Evolutionary conservation across 345 rosid genomes (phyloP), one percentile per base, ranked within the genome.

Genomic region (Adansonia digitata): DNA sequence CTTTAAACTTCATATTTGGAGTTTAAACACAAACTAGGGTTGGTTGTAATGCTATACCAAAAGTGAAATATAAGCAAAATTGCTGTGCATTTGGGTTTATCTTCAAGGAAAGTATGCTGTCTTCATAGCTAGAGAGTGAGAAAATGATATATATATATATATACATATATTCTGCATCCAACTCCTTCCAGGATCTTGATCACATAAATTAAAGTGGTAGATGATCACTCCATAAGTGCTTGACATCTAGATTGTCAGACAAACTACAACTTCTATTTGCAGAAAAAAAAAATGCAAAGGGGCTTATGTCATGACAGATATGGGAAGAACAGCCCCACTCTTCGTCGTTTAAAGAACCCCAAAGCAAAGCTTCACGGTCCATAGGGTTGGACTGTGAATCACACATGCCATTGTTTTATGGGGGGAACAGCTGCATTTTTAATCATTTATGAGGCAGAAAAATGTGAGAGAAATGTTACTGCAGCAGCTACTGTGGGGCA

Each of bases 371-470:
- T 65, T 12, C 29, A 43, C 14, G 11, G 48, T 43, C 2, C 8
- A 29, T 2, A 26, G 5, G 5, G 0, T 43, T 15, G 72, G 40
- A 18, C 37, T 13, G 35, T 43, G 53, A 43, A 5, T 13, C 52
- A 20, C 63, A 71, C 64, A 48, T 48, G 52, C 52, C 27, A 24
- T 15, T 27, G 52, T 5, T n/a, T 29, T 22, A 14, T 35, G 45
- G 55, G 56, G 18, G 20, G 24, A 27, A 56, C 43, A 12, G 22
- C 15, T 60, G n/a, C 12, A 56, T 12, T 39, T 15, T 39, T n/a
- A 51, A 78, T 78, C 80, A 81, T 84, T 73, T 73, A 64, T 56
- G 78, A 53, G 51, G 75, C 24, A 48, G 78, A 82, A 52, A n/a
- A 71, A 66, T 60, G 76, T 71, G 75, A 64, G 73, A 73, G n/a